A percentile compares a stretch with the other conserved stretches of the same genome.
Conservation (phyloP, 768 basidiomycete species). For the Lentinula guzmanii region DNA sequence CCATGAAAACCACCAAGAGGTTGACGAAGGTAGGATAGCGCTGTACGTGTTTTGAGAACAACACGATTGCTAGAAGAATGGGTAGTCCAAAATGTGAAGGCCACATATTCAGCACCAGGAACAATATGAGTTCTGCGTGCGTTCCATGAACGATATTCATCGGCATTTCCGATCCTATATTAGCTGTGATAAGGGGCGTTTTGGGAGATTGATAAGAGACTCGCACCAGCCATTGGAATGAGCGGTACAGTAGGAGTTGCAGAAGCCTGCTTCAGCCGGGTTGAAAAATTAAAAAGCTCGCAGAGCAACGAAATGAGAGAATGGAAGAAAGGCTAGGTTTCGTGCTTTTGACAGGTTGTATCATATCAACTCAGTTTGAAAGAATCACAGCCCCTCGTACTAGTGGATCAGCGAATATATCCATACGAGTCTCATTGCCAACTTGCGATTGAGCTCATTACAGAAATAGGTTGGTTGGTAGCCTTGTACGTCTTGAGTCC, state of each 20-base stretch:
- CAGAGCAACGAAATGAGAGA: slow-evolving; percentile 3
- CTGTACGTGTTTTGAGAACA: slow-evolving; percentile 33
- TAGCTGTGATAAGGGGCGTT: not conserved
- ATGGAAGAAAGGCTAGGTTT: not conserved
- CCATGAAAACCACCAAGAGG: slow-evolving; percentile 37
- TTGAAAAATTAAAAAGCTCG: slow-evolving; percentile 1
- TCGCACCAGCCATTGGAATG: slow-evolving; percentile 1
- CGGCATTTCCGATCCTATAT: not conserved
- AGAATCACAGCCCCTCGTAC: not conserved
- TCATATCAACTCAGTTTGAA: not conserved
- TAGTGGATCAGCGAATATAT: not conserved
- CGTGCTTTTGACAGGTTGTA: not conserved
- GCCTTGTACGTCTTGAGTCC: no score
- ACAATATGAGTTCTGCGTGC: slow-evolving; percentile 31
- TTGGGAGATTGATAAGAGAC: not conserved
- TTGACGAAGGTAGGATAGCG: slow-evolving; percentile 44
- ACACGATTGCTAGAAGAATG: slow-evolving; percentile 31
- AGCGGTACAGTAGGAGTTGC: not conserved
- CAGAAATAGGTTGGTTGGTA: no score
- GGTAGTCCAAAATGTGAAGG: slow-evolving; percentile 45
- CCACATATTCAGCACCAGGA: slow-evolving; percentile 43
- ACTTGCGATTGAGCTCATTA: no score
- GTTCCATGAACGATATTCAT: slow-evolving; percentile 37
- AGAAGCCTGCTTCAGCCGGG: slow-evolving; percentile 3
- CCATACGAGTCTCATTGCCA: no score